Evolutionary conservation across 371 early-diverging fungal genomes (phyloP).

Genomic region (Rhizopus arrhizus): DNA sequence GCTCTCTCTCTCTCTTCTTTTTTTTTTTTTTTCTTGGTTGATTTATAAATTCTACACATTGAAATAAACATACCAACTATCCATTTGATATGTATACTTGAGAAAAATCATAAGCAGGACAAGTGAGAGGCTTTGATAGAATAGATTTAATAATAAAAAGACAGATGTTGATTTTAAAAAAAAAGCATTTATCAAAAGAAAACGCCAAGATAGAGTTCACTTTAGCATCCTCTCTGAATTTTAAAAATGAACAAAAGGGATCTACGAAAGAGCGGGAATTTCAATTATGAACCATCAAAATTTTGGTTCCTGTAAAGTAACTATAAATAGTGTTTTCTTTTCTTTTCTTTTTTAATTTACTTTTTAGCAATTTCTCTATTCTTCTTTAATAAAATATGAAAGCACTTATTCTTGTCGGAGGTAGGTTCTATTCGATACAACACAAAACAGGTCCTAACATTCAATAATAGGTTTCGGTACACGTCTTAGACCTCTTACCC

Average conservation of each 20-base stretch:
- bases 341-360: slow-evolving; percentile 3
- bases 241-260: background rate
- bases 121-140: background rate
- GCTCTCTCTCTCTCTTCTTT: too few relatives aligned
- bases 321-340: slow-evolving; percentile 13
- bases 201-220: background rate
- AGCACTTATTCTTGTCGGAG: slow-evolving; percentile 98
- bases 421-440: slow-evolving; percentile 41
- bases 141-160: background rate
- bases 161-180: background rate
- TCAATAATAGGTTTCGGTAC: slow-evolving; percentile 89
- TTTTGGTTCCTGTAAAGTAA: background rate
- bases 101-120: background rate
- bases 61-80: background rate
- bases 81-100: too few relatives aligned
- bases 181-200: too few relatives aligned
- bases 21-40: background rate
- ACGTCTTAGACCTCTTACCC: slow-evolving; percentile 97
- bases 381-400: slow-evolving; percentile 67
- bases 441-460: background rate
- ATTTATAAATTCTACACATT: background rate
- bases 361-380: slow-evolving; percentile 15
- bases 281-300: slow-evolving; percentile 4
- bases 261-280: slow-evolving; percentile 11
- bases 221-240: background rate